A percentile compares a stretch with the other conserved stretches of the same genome.
phyloP scores from a whole-genome alignment of 257 asterid genomes.

The Capsicum rhomboideum region DNA sequence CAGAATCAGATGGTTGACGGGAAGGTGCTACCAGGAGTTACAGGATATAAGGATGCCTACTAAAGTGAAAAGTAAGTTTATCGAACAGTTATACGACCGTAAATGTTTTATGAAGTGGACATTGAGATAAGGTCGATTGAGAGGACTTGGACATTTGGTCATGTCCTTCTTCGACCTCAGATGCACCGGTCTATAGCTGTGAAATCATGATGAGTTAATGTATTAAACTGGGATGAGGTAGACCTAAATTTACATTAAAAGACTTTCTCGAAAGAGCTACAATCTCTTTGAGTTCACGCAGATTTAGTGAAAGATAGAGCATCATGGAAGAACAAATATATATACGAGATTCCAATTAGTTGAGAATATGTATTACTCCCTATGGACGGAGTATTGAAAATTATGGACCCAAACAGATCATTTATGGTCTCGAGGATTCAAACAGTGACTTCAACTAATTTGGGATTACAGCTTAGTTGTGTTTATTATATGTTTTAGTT shows the following conservation, averaged over 20 bases:
- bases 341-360: neutral
- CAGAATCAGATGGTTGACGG: neutral
- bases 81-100: neutral
- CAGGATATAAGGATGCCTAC: neutral
- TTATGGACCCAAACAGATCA: neutral
- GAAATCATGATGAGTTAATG: neutral
- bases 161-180: neutral
- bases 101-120: neutral
- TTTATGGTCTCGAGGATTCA: neutral
- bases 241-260: neutral
- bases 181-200: neutral
- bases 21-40: neutral
- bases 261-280: neutral
- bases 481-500: neutral
- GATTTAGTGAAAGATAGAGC: neutral
- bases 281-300: neutral
- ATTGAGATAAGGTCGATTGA: neutral
- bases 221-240: neutral
- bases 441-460: neutral
- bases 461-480: neutral
- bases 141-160: neutral
- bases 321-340: neutral
- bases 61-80: neutral
- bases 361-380: neutral
- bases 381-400: neutral